phyloP scores from a whole-genome alignment of 2,329 filamentous ascomycete genomes.

The Cadophora malorum region DNA sequence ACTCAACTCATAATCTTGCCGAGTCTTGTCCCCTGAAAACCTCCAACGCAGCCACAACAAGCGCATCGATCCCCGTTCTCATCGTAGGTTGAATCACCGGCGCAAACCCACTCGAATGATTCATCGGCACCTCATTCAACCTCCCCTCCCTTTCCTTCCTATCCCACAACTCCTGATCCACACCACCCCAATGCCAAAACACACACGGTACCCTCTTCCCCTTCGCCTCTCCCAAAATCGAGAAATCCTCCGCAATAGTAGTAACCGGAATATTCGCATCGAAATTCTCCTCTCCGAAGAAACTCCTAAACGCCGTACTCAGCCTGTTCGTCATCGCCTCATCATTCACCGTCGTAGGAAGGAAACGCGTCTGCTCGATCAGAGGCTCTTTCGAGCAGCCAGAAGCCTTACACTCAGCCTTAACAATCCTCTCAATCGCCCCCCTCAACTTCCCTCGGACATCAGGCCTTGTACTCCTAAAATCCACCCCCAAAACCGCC shows the following conservation, averaged over 20 bases:
- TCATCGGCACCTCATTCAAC: conserved; percentile 57
- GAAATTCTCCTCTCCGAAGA: conserved; percentile 31
- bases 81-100: conserved; percentile 65
- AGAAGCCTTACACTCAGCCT: conserved; percentile 59
- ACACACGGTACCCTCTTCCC: conserved; percentile 52
- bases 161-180: conserved; percentile 57
- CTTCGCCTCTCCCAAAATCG: conserved; percentile 55
- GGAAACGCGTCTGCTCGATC: conserved; percentile 30
- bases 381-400: conserved; percentile 41
- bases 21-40: conserved; percentile 48
- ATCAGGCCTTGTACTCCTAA: conserved; percentile 46
- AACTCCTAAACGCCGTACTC: conserved; percentile 23
- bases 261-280: conserved; percentile 28
- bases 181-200: conserved; percentile 64
- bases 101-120: conserved; percentile 63
- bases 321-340: conserved; percentile 29
- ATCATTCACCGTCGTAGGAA: conserved; percentile 39
- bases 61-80: conserved; percentile 55
- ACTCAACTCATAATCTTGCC: too few species aligned
- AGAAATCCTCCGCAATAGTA: conserved; percentile 40
- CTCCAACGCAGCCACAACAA: conserved; percentile 56
- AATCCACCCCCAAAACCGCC: conserved; percentile 50
- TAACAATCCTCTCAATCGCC: conserved; percentile 52
- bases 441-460: conserved; percentile 47
- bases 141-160: conserved; percentile 52